These are phyloP conservation scores for Artemisia tridentata DNA, from an alignment of 129 eudicot genomes.

Conservation along the genomic window DNA sequence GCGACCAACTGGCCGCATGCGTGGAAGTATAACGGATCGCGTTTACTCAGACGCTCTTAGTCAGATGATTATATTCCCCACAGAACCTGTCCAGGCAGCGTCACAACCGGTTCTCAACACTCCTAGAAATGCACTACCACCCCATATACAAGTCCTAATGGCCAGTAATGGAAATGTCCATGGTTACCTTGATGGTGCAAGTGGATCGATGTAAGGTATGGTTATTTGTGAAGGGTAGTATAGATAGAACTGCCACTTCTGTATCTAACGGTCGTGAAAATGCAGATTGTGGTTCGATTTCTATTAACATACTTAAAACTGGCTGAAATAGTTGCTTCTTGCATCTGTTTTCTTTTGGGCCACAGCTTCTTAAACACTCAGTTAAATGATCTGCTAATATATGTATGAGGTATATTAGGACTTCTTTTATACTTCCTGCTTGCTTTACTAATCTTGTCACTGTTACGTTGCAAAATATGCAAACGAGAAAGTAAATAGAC, in stretches of 20 bases:
- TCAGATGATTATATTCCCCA: constrained; percentile 40
- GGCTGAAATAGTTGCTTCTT: neutral
- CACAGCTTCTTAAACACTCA: neutral
- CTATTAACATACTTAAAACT: neutral
- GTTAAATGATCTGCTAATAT: neutral
- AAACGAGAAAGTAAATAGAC: no score
- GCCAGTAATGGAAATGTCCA: constrained; percentile 25
- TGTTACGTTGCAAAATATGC: no score
- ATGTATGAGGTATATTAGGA: constrained; percentile 22
- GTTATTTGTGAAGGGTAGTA: constrained; percentile 1
- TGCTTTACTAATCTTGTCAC: constrained; percentile 17
- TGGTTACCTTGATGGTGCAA: constrained; percentile 11
- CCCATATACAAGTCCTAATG: constrained; percentile 33
- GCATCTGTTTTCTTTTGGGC: neutral
- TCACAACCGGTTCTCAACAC: constrained; percentile 37
- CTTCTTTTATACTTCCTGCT: constrained; percentile 68
- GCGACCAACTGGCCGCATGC: constrained; percentile 74
- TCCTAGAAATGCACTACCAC: constrained; percentile 33
- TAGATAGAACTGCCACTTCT: constrained; percentile 15
- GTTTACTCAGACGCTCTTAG: constrained; percentile 54
- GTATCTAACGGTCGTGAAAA: constrained; percentile 23
- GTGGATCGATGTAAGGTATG: constrained; percentile 16
- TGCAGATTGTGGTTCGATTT: neutral
- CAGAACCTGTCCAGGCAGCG: constrained; percentile 49
- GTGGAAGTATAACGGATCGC: constrained; percentile 69